These are phyloP conservation scores for Cladophialophora exuberans DNA, from an alignment of 2,329 filamentous ascomycete genomes.

Conservation along the genomic window DNA sequence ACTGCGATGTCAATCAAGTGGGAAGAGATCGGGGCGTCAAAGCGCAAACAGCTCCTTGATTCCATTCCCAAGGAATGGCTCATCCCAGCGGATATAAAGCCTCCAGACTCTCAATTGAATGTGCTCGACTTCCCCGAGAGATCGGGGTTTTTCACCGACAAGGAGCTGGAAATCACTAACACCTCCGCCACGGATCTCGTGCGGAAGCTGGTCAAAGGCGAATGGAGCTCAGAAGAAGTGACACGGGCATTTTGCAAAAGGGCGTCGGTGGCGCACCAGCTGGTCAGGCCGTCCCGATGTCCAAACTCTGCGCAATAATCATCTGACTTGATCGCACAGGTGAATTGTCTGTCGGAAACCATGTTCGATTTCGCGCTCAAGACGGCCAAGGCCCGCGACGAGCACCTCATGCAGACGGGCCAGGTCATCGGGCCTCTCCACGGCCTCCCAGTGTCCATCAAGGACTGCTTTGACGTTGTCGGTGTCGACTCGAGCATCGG, in stretches of 20 bases:
- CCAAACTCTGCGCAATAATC: not conserved
- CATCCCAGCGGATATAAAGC: not conserved
- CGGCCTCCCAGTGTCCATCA: constrained; percentile 61
- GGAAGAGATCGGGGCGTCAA: not conserved
- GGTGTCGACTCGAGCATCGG: constrained; percentile 39
- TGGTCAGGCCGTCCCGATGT: constrained; percentile 44
- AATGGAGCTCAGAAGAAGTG: constrained; percentile 46
- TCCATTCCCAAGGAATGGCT: no score
- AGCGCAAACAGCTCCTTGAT: not conserved
- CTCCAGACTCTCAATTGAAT: not conserved
- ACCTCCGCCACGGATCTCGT: constrained; percentile 3
- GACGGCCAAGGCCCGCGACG: constrained; percentile 53
- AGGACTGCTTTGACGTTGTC: constrained; percentile 47
- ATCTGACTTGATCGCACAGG: not conserved
- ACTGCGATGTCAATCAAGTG: not conserved
- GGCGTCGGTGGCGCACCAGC: constrained; percentile 45
- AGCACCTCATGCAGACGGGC: constrained; percentile 39
- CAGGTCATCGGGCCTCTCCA: constrained; percentile 61
- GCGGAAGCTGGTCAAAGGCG: not conserved
- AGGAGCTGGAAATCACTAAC: constrained; percentile 4
- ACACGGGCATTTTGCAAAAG: constrained; percentile 59
- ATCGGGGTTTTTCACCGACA: not conserved
- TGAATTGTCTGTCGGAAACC: constrained; percentile 54
- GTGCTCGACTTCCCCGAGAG: not conserved
- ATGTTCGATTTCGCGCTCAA: constrained; percentile 57